phyloP scores from a whole-genome alignment of 371 early-diverging fungal genomes.

The Batrachochytrium dendrobatidis region DNA sequence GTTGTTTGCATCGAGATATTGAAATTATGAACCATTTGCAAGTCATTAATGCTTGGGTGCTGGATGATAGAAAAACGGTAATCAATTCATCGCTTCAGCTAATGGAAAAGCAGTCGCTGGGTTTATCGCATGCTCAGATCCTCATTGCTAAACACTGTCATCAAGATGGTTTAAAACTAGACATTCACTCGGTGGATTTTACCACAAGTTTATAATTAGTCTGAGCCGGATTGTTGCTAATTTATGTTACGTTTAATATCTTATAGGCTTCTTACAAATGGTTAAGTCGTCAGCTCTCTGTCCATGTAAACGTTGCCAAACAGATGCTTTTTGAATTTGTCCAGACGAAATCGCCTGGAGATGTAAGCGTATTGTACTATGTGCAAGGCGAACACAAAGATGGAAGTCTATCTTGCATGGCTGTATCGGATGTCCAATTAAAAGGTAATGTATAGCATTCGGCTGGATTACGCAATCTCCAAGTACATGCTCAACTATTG shows the following conservation, averaged over 20 bases:
- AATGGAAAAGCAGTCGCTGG: too few species aligned
- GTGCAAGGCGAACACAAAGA: constrained; percentile 9
- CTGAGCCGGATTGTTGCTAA: too few species aligned
- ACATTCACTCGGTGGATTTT: too few species aligned
- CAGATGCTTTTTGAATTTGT: constrained; percentile 12
- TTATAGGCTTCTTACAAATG: constrained; percentile 20
- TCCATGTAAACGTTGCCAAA: constrained; percentile 16
- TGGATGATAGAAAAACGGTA: background rate
- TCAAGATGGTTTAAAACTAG: too few species aligned
- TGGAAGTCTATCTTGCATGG: background rate
- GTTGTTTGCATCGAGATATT: too few species aligned
- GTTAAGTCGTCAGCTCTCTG: constrained; percentile 14
- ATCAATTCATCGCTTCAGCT: too few species aligned
- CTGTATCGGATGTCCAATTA: constrained; percentile 3
- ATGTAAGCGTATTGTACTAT: constrained; percentile 6
- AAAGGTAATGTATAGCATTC: constrained; percentile 5
- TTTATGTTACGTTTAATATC: too few species aligned
- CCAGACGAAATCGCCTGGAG: background rate
- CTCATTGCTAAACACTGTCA: too few species aligned
- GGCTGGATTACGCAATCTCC: background rate
- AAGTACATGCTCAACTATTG: background rate
- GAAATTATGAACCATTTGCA: background rate
- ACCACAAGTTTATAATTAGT: too few species aligned
- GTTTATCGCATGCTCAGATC: too few species aligned
- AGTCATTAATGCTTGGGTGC: background rate